A percentile compares a stretch with the other conserved stretches of the same genome.
These are phyloP conservation scores for Lumnitzera littorea DNA, from an alignment of 345 rosid species.

Conservation along the genomic window DNA sequence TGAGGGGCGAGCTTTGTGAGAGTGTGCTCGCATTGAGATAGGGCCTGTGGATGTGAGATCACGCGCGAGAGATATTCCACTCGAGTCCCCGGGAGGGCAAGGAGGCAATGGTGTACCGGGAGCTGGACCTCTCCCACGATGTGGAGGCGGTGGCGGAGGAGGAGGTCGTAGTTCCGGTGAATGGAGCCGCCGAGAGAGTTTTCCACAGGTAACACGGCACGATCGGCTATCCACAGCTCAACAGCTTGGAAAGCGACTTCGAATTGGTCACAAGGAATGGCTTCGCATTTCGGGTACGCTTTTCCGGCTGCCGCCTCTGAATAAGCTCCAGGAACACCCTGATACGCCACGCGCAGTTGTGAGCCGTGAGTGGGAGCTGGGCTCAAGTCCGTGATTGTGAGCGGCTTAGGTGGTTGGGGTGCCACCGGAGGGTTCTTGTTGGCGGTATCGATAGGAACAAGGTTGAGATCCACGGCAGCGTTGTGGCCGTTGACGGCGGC, in stretches of 20 bases:
- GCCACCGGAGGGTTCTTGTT: slow-evolving; percentile 12
- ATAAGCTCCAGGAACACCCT: slow-evolving; percentile 97
- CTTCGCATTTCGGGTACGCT: slow-evolving; percentile 88
- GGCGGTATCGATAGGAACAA: slow-evolving; percentile 41
- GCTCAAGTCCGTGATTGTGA: slow-evolving; percentile 66
- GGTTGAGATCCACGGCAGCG: slow-evolving; percentile 39
- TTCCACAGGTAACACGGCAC: slow-evolving; percentile 90
- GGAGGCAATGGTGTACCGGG: slow-evolving; percentile 88
- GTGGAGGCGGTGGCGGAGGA: slow-evolving; percentile 95
- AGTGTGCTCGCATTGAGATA: slow-evolving; percentile 81
- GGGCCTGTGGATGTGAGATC: slow-evolving; percentile 95
- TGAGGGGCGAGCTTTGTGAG: slow-evolving; percentile 74
- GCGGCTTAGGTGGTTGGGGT: slow-evolving; percentile 36
- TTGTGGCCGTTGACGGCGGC: slow-evolving; percentile 62
- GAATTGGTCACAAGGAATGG: slow-evolving; percentile 95
- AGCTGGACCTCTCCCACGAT: slow-evolving; percentile 96
- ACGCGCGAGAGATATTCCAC: slow-evolving; percentile 78
- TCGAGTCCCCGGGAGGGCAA: slow-evolving; percentile 87
- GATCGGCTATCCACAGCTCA: slow-evolving; percentile 98
- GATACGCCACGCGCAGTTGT: slow-evolving; percentile 81
- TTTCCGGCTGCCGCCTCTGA: slow-evolving; percentile 98
- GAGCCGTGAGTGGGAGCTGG: slow-evolving; percentile 96
- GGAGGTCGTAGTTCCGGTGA: slow-evolving; percentile 90
- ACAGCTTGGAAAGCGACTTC: slow-evolving; percentile 98
- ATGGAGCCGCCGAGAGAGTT: slow-evolving; percentile 96